phyloP scores from a whole-genome alignment of 2,329 filamentous ascomycete genomes.

The Fusarium sp. region DNA sequence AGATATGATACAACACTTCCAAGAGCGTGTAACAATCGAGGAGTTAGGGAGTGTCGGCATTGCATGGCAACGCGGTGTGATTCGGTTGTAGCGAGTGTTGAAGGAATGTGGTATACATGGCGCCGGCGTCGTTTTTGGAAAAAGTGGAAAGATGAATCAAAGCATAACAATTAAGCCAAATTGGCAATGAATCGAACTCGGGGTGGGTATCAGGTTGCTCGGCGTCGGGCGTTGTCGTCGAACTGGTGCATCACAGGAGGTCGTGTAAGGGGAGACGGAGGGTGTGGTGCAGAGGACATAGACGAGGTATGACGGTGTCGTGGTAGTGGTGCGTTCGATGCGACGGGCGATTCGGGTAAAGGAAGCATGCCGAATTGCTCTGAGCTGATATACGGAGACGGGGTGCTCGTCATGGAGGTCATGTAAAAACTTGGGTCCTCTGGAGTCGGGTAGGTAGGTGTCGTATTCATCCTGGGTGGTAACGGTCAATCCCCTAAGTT shows the following conservation, averaged over 20 bases:
- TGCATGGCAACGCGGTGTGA: conserved; percentile 43
- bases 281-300: conserved; percentile 50
- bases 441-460: conserved; percentile 57
- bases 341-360: conserved; percentile 58
- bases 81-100: conserved; percentile 49
- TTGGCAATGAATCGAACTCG: conserved; percentile 34
- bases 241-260: conserved; percentile 47
- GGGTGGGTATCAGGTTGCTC: conserved; percentile 42
- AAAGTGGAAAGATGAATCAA: conserved; percentile 36
- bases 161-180: conserved; percentile 32
- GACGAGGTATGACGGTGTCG: conserved; percentile 55
- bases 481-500: conserved; percentile 65
- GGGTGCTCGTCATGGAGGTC: conserved; percentile 52
- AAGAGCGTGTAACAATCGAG: conserved; percentile 25
- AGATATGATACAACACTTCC: conserved; percentile 49
- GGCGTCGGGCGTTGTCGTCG: conserved; percentile 52
- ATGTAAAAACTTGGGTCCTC: conserved; percentile 55
- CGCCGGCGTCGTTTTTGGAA: conserved; percentile 48
- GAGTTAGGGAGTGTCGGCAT: conserved; percentile 49
- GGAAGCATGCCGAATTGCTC: conserved; percentile 58
- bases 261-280: conserved; percentile 51
- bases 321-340: conserved; percentile 50
- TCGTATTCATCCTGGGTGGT: conserved; percentile 63
- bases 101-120: conserved; percentile 54
- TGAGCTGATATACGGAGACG: conserved; percentile 59